Evolutionary conservation across 176 grass and related monocot species (phyloP).

Genomic region (Melocanna baccifera): DNA sequence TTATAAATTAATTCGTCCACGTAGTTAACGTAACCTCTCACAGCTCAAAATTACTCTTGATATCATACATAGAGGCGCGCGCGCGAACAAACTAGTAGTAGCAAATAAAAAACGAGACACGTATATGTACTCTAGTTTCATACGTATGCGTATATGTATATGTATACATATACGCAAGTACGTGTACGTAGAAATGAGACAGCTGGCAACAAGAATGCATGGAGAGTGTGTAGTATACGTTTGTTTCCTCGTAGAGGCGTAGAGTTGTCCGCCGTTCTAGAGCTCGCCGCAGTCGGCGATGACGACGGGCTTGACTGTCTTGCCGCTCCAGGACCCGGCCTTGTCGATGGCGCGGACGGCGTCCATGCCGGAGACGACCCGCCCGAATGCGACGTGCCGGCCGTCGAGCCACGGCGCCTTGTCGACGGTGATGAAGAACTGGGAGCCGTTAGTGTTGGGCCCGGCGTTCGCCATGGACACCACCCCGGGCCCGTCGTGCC

Average conservation of each 20-base stretch:
- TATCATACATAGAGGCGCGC: too few relatives aligned
- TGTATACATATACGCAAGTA: too few relatives aligned
- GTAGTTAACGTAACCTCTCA: too few relatives aligned
- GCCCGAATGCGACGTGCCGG: constrained; percentile 55
- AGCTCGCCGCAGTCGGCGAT: constrained; percentile 47
- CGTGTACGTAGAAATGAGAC: background rate
- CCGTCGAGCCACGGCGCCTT: constrained; percentile 50
- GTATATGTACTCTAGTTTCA: too few relatives aligned
- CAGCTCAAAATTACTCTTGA: too few relatives aligned
- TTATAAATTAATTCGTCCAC: too few relatives aligned
- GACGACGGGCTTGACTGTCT: constrained; percentile 34
- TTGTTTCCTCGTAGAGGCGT: background rate
- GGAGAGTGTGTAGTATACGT: background rate
- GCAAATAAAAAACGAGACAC: too few relatives aligned
- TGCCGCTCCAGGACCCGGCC: constrained; percentile 32
- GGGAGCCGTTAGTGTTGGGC: constrained; percentile 57
- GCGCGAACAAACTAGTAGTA: too few relatives aligned
- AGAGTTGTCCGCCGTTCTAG: background rate
- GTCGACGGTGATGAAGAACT: constrained; percentile 59
- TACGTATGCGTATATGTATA: too few relatives aligned
- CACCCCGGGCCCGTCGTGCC: constrained; percentile 35
- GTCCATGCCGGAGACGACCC: constrained; percentile 30
- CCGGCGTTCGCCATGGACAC: constrained; percentile 65
- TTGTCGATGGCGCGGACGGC: constrained; percentile 22
- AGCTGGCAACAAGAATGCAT: background rate